phyloP scores from a whole-genome alignment of 1,139 yeast genomes.

The Nadsonia commutata region DNA sequence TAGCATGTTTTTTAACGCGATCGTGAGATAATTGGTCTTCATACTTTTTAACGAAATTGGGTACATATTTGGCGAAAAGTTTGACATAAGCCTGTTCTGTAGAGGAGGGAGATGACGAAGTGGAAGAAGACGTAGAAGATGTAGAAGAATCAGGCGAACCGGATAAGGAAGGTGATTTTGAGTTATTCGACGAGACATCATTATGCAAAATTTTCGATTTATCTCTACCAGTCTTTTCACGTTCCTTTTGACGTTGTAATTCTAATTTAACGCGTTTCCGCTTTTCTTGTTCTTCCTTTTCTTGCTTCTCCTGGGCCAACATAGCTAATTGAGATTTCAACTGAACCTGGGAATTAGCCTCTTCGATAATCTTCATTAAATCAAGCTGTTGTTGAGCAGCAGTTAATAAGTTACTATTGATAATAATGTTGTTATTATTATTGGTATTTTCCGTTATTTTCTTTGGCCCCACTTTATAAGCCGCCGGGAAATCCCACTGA shows the following conservation, averaged over 20 bases:
- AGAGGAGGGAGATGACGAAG: neutral
- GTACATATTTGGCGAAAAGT: conserved; percentile 61
- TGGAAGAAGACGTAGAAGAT: neutral
- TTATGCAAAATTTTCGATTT: neutral
- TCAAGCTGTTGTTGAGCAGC: conserved; percentile 12
- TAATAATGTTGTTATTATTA: conserved; percentile 1
- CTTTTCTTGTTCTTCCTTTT: conserved; percentile 7
- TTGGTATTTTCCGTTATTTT: neutral
- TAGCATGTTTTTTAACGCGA: conserved; percentile 60
- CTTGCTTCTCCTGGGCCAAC: conserved; percentile 17
- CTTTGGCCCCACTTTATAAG: neutral
- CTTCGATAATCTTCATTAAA: conserved; percentile 28
- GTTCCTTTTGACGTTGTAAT: neutral
- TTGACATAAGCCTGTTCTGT: conserved; percentile 23
- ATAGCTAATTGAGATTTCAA: conserved; percentile 20
- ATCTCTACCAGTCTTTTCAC: neutral
- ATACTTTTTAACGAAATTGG: conserved; percentile 59
- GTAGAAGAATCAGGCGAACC: neutral
- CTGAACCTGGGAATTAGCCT: conserved; percentile 23
- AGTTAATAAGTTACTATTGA: neutral
- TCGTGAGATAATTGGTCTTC: conserved; percentile 58
- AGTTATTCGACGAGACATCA: neutral
- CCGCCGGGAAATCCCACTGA: conserved; percentile 45
- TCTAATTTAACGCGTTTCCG: conserved; percentile 9
- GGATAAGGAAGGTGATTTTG: neutral